Evolutionary conservation across 768 basidiomycete genomes (phyloP).

Genomic region (Podaxis rugospora): DNA sequence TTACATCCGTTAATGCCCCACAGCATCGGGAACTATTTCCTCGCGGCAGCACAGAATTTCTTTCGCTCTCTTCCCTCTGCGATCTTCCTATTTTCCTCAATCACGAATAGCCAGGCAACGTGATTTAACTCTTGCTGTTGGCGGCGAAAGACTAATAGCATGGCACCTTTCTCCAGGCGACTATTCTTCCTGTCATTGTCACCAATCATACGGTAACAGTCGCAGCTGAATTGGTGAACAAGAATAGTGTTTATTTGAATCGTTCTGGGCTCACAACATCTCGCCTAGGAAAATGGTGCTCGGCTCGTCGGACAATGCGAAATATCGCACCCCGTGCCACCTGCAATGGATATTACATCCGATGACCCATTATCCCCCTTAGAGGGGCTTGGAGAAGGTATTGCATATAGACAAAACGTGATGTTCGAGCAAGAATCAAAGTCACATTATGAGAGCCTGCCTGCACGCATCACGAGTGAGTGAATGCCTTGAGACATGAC

Average conservation of each 20-base stretch:
- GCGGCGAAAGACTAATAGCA: background rate
- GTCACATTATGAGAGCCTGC: conserved; percentile 49
- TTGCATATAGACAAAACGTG: conserved; percentile 52
- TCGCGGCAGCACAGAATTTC: conserved; percentile 85
- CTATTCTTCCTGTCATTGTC: conserved; percentile 86
- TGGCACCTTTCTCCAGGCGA: conserved; percentile 36
- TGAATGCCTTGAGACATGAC: conserved; percentile 8
- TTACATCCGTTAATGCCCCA: background rate
- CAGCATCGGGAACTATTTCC: conserved; percentile 87
- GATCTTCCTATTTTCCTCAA: conserved; percentile 90
- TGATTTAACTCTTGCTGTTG: background rate
- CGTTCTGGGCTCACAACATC: conserved; percentile 7
- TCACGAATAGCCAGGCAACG: conserved; percentile 69
- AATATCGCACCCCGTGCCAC: conserved; percentile 77
- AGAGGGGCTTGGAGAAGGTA: conserved; percentile 50
- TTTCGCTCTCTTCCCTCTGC: conserved; percentile 92
- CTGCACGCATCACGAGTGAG: conserved; percentile 61
- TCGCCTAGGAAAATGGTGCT: conserved; percentile 63
- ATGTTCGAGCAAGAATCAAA: conserved; percentile 59
- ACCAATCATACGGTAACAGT: conserved; percentile 97
- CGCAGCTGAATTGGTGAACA: conserved; percentile 76
- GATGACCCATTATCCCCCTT: conserved; percentile 39
- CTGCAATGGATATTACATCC: conserved; percentile 20
- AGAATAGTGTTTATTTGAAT: conserved; percentile 15
- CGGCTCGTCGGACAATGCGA: conserved; percentile 89